Conservation (phyloP, 2,329 filamentous ascomycete genomes). For the Calonectria hongkongensis region DNA sequence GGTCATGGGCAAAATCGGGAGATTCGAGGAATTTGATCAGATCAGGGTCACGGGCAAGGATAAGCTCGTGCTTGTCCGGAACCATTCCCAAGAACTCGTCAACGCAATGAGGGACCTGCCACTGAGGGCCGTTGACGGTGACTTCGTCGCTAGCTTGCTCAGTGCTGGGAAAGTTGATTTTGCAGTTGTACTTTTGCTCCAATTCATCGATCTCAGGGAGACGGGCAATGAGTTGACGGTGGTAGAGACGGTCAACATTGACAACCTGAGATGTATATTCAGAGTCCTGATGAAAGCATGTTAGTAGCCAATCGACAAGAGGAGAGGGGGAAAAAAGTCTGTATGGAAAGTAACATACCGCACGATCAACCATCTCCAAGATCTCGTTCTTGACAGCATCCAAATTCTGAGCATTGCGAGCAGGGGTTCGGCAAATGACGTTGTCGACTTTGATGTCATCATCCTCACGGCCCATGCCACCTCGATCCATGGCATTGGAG, state of each 20-base stretch:
- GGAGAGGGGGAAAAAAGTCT: too few species aligned
- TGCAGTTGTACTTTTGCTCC: constrained; percentile 99
- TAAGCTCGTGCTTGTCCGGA: constrained; percentile 94
- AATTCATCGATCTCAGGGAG: constrained; percentile 93
- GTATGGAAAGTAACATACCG: constrained; percentile 70
- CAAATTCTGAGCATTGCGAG: constrained; percentile 95
- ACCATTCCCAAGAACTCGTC: constrained; percentile 99
- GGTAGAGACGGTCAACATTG: constrained; percentile 94
- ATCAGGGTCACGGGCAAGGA: constrained; percentile 84
- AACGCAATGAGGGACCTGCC: constrained; percentile 97
- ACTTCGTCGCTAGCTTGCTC: constrained; percentile 98
- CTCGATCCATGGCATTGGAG: constrained; percentile 98
- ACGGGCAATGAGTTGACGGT: constrained; percentile 92
- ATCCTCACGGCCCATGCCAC: constrained; percentile 90
- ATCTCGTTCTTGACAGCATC: constrained; percentile 99
- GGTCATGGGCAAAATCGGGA: constrained; percentile 85
- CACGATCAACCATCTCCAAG: constrained; percentile 99
- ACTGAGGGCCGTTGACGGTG: constrained; percentile 96
- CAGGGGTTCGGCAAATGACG: constrained; percentile 97
- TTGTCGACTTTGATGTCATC: constrained; percentile 99
- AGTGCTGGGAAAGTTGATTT: constrained; percentile 98
- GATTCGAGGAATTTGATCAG: constrained; percentile 89
- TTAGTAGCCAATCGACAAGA: not conserved
- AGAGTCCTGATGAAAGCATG: constrained; percentile 78
- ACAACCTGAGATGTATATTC: constrained; percentile 97